These are phyloP conservation scores for Fusarium annulatum DNA, from an alignment of 2,329 filamentous ascomycete genomes.

Conservation along the genomic window DNA sequence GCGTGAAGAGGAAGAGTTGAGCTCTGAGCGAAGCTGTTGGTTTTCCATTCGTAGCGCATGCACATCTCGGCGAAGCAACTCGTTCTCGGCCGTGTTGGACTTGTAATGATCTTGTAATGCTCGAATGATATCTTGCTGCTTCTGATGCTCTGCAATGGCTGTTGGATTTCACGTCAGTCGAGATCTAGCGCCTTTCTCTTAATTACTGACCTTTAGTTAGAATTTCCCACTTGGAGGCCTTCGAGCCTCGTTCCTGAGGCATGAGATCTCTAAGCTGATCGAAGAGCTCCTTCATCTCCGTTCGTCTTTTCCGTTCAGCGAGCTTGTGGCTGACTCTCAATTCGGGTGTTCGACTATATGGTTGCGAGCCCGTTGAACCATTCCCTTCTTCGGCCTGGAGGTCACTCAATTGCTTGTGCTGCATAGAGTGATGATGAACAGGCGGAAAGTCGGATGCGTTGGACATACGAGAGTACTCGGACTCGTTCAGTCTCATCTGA, in stretches of 20 bases:
- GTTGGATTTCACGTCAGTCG: slow-evolving; percentile 22
- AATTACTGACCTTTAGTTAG: slow-evolving; percentile 77
- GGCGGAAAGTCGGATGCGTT: slow-evolving; percentile 67
- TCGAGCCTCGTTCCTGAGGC: slow-evolving; percentile 83
- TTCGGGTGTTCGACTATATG: slow-evolving; percentile 85
- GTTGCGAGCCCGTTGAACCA: slow-evolving; percentile 69
- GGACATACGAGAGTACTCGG: slow-evolving; percentile 62
- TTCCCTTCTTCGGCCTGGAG: slow-evolving; percentile 68
- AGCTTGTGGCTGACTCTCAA: slow-evolving; percentile 86
- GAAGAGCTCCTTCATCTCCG: slow-evolving; percentile 90
- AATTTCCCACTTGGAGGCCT: slow-evolving; percentile 92
- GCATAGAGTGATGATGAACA: slow-evolving; percentile 79
- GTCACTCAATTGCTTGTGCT: slow-evolving; percentile 77
- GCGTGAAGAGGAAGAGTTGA: slow-evolving; percentile 45
- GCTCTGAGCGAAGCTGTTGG: slow-evolving; percentile 57
- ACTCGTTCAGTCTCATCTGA: slow-evolving; percentile 77
- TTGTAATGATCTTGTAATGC: slow-evolving; percentile 59
- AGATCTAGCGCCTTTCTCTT: neutral
- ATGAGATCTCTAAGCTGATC: slow-evolving; percentile 82
- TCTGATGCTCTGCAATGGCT: slow-evolving; percentile 72
- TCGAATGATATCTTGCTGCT: slow-evolving; percentile 62
- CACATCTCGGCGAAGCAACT: slow-evolving; percentile 61
- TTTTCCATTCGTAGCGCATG: slow-evolving; percentile 60
- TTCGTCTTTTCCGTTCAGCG: slow-evolving; percentile 83
- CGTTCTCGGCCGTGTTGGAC: slow-evolving; percentile 56